Conservation (phyloP, 2,329 filamentous ascomycete genomes). For the Chrysosporium queenslandicum region DNA sequence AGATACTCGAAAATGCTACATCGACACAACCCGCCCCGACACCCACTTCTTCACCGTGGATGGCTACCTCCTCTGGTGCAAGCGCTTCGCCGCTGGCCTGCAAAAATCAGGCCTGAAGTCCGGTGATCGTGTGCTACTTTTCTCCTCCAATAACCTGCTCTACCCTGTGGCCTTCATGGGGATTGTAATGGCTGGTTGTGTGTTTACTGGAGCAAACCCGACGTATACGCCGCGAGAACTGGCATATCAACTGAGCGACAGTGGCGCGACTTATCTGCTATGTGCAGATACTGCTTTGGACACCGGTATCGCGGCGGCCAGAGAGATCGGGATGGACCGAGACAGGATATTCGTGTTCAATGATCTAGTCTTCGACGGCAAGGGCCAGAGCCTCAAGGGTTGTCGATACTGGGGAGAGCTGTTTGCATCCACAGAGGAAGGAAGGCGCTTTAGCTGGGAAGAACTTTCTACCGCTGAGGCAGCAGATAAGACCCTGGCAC, state of each 20-base stretch:
- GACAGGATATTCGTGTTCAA: conserved; percentile 58
- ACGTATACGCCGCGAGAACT: conserved; percentile 60
- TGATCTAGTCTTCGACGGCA: conserved; percentile 41
- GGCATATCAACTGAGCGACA: conserved; percentile 64
- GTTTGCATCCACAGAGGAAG: conserved; percentile 44
- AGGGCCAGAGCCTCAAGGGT: conserved; percentile 29
- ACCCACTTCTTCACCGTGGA: conserved; percentile 55
- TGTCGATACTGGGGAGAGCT: conserved; percentile 57
- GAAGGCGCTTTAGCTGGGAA: conserved; percentile 53
- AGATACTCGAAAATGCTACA: conserved; percentile 40
- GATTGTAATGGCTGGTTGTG: conserved; percentile 63
- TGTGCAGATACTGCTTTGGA: conserved; percentile 51
- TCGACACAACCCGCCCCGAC: conserved; percentile 58
- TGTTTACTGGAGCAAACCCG: conserved; percentile 69
- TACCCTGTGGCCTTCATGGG: conserved; percentile 63
- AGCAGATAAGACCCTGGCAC: conserved; percentile 47
- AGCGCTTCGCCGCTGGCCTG: conserved; percentile 61
- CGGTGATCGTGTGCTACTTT: conserved; percentile 63
- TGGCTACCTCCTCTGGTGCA: conserved; percentile 58
- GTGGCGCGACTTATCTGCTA: conserved; percentile 57
- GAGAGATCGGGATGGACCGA: conserved; percentile 45
- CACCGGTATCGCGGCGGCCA: conserved; percentile 57
- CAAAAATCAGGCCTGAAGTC: conserved; percentile 52
- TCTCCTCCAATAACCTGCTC: conserved; percentile 63
- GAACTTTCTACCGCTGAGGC: conserved; percentile 26